Base-by-base conservation (phyloP, 331 rosid genomes). In the Malus hybrid region DNA sequence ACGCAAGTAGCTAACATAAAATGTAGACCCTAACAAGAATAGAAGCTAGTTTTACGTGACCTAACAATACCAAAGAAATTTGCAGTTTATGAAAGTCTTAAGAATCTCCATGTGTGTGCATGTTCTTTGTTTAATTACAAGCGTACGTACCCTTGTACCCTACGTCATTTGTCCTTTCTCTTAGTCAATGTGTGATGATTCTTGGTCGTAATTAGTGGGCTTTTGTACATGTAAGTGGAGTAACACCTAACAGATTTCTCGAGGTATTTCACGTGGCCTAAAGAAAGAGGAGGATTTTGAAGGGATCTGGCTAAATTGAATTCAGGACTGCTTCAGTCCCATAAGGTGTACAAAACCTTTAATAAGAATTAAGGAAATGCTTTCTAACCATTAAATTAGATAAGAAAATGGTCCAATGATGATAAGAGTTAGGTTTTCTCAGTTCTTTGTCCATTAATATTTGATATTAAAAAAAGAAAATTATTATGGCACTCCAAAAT, bases 231-330 rank as follows among this genome's bases (percentile, higher is more conserved):
- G 11, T 75, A 22, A 80, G 80, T 80, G 80, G 80, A 75, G 83
- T 36, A 18, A 64, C 52, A 69, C 72, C 83, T 62, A 61, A 69
- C 32, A 52, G 22, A 42, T 69, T 69, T 69, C 29, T 36, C 55
- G 68, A 80, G 73, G 76, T 52, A 80, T 69, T 73, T 74, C 83
- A 80, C 80, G 44, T 69, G 76, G 44, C 27, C 39, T 44, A 20
- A 4, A 28, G 32, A n/a, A 55, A 50, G 4, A 9, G 24, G 62
- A 28, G 48, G 67, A 61, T 61, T 28, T 27, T 62, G 67, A 62
- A 27, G 34, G 66, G 11, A 62, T 61, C 48, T 39, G 3, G 44
- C 8, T 61, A 27, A 61, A 5, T 61, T 7, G 6, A 61, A 5
- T 57, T 61, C 62, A n/a, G 24, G 7, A 56, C 3, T 56, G 11